These are phyloP conservation scores for Phytophthora lateralis DNA, from an alignment of 352 stramenopile species.

Conservation along the genomic window DNA sequence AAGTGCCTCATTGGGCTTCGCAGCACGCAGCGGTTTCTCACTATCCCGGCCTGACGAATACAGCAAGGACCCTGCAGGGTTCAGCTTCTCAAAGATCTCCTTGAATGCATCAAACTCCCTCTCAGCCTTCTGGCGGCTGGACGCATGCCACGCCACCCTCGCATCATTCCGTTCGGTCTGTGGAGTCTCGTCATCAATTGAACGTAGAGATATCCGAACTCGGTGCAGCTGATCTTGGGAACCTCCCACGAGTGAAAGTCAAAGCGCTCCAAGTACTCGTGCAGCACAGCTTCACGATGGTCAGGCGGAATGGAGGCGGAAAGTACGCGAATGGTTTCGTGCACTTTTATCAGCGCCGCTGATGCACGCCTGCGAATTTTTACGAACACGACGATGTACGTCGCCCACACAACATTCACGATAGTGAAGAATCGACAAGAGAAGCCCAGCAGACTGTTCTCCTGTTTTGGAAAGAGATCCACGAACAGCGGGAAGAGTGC, in stretches of 20 bases:
- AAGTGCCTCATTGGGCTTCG: constrained; percentile 33
- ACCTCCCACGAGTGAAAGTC: constrained; percentile 25
- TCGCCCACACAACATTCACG: constrained; percentile 44
- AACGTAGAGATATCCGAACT: constrained; percentile 41
- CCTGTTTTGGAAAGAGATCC: constrained; percentile 23
- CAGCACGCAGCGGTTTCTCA: constrained; percentile 24
- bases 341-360: constrained; percentile 37
- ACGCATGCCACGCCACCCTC: constrained; percentile 12
- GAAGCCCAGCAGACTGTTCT: constrained; percentile 40
- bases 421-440: constrained; percentile 48
- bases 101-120: constrained; percentile 30
- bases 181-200: constrained; percentile 32
- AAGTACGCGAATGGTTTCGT: constrained; percentile 47
- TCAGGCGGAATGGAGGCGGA: constrained; percentile 31
- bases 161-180: constrained; percentile 15
- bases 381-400: constrained; percentile 35
- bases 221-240: constrained; percentile 29
- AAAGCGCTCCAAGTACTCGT: constrained; percentile 27
- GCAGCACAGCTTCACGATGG: constrained; percentile 33
- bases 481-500: constrained; percentile 50
- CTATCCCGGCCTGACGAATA: constrained; percentile 4
- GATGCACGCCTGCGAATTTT: constrained; percentile 31
- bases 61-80: constrained; percentile 18
- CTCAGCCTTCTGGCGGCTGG: constrained; percentile 23
- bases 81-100: constrained; percentile 28